phyloP scores from a whole-genome alignment of 495 filamentous ascomycete genomes.

The Tricharina praecox region DNA sequence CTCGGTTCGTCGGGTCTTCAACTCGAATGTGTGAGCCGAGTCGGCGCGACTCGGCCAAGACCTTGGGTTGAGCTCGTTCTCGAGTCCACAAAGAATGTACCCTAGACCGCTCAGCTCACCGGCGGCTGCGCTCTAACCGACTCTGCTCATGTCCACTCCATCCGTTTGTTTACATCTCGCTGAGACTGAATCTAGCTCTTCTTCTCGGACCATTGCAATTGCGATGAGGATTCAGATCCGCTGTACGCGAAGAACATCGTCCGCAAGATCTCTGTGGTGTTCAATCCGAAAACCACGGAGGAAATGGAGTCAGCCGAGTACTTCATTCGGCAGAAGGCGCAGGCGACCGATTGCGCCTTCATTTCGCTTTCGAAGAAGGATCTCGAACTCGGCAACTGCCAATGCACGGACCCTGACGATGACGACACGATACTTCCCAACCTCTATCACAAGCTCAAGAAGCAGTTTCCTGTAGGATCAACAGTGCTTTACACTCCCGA shows the following conservation, averaged over 20 bases:
- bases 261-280: slow-evolving; percentile 38
- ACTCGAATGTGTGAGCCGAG: no score
- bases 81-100: no score
- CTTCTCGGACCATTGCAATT: slow-evolving; percentile 60
- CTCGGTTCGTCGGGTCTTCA: no score
- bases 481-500: neutral
- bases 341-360: neutral
- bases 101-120: no score
- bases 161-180: no score
- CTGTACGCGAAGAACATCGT: slow-evolving; percentile 38
- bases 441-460: neutral
- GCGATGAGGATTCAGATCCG: slow-evolving; percentile 27
- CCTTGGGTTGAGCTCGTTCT: no score
- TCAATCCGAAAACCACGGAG: slow-evolving; percentile 31
- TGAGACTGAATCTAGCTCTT: no score
- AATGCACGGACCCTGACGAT: neutral
- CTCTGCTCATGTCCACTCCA: no score
- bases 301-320: slow-evolving; percentile 30
- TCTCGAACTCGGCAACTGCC: neutral
- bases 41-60: no score
- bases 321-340: slow-evolving; percentile 43
- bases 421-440: neutral
- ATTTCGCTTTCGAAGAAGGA: neutral
- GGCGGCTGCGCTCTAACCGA: no score
- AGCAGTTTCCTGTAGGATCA: neutral